These are phyloP conservation scores for Lachancea thermotolerans DNA, from an alignment of 805 yeast species.

Conservation along the genomic window DNA sequence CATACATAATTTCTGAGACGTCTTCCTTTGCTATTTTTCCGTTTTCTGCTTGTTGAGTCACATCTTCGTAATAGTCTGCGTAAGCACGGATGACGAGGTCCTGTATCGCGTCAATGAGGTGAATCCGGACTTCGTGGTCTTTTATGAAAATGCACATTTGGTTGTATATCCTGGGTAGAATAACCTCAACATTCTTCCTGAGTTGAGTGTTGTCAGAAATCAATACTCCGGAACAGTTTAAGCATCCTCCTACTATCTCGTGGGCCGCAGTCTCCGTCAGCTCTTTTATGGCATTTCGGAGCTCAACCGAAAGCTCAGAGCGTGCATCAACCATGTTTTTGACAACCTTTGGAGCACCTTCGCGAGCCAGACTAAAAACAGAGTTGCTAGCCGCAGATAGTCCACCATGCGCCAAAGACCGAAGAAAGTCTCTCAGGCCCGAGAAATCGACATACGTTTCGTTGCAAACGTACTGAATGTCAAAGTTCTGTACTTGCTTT, in stretches of 20 bases:
- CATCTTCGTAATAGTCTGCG: slow-evolving; percentile 40
- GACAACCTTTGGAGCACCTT: slow-evolving; percentile 71
- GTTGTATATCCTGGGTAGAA: slow-evolving; percentile 48
- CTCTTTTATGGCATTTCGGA: slow-evolving; percentile 62
- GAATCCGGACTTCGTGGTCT: slow-evolving; percentile 45
- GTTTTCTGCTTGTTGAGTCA: slow-evolving; percentile 25
- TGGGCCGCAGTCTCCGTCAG: slow-evolving; percentile 55
- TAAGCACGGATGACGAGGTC: slow-evolving; percentile 55
- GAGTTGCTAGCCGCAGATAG: slow-evolving; percentile 10
- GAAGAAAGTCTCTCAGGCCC: slow-evolving; percentile 55
- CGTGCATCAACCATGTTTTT: slow-evolving; percentile 77
- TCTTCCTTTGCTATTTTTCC: slow-evolving; percentile 22
- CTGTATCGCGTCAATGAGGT: slow-evolving; percentile 58
- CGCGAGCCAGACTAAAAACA: slow-evolving; percentile 48
- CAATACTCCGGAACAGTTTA: slow-evolving; percentile 22
- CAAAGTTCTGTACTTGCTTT: slow-evolving; percentile 65
- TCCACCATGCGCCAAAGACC: slow-evolving; percentile 28
- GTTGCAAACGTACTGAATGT: slow-evolving; percentile 65
- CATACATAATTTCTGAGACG: slow-evolving; percentile 51
- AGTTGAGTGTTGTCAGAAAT: slow-evolving; percentile 33
- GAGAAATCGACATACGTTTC: slow-evolving; percentile 78
- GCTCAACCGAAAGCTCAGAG: slow-evolving; percentile 63
- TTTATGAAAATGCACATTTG: slow-evolving; percentile 49
- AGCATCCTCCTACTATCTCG: slow-evolving; percentile 44
- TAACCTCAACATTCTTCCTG: slow-evolving; percentile 43